Evolutionary conservation across 331 rosid genomes (phyloP), one percentile per base, ranked within the genome.

Genomic region (Ulmus americana): DNA sequence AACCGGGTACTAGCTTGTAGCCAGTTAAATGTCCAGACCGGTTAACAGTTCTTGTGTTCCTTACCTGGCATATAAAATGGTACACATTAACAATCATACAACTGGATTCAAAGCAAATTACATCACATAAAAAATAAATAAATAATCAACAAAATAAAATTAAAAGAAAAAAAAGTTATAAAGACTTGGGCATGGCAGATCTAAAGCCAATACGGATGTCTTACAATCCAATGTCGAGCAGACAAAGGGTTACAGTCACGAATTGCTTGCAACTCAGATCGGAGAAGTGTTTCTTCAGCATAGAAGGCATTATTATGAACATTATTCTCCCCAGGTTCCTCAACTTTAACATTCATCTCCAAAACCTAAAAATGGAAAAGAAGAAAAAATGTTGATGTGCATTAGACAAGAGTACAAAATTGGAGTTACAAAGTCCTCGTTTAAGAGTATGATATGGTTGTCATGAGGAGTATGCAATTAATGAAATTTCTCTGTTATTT

Each of bases 191-290:
- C 55, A 56, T 6, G 3, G 4, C 60, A 59, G 59, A 70, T 49
- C 48, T 42, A 61, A 8, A 61, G 12, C 65, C 13, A 16, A 62
- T 40, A 70, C 15, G 48, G 13, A 59, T 61, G 75, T 73, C 94
- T 86, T 85, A 92, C 98, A 78, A 92, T 82, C 98, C 98, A 92
- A 70, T 89, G 97, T 46, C 96, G 94, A 63, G 95, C 95, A 53
- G 91, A 73, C 70, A 82, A 74, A 67, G 95, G 82, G 67, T 84
- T 82, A 77, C 96, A 92, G 75, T 89, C 98, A 55, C 97, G 92
- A 89, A 75, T 83, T 49, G 97, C 98, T 80, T 86, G 86, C 67
- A 49, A 56, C 70, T 92, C 97, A 66, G 88, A 80, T 70, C 71
- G 81, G 39, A 92, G 91, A 71, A 85, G 77, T 45, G 89, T 86